These are phyloP conservation scores for Coleophoma eucalyptorum DNA, from an alignment of 2,329 filamentous ascomycete genomes.

Conservation along the genomic window DNA sequence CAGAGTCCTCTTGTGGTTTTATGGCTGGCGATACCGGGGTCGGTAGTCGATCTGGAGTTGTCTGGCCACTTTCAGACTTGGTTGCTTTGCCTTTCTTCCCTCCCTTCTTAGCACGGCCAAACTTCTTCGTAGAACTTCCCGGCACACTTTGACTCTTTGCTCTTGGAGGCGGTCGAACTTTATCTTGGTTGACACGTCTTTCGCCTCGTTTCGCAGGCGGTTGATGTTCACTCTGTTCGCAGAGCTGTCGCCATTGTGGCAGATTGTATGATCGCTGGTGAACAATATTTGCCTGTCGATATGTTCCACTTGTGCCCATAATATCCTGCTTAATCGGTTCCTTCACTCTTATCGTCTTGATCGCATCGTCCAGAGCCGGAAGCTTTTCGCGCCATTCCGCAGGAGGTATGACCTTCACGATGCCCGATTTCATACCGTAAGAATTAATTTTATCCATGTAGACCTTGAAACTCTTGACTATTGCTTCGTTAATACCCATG, in stretches of 20 bases:
- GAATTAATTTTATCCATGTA: constrained; percentile 78
- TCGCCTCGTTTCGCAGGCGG: constrained; percentile 88
- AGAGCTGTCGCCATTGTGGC: constrained; percentile 91
- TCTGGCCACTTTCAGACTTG: constrained; percentile 16
- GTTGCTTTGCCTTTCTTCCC: constrained; percentile 9
- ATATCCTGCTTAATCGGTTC: constrained; percentile 99
- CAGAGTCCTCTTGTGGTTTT: constrained; percentile 30
- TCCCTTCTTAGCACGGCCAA: constrained; percentile 17
- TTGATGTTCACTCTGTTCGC: constrained; percentile 92
- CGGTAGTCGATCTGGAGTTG: constrained; percentile 40
- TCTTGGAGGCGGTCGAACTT: constrained; percentile 24
- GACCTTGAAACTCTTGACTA: constrained; percentile 2
- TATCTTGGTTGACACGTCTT: constrained; percentile 50
- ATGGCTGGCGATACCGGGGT: constrained; percentile 47
- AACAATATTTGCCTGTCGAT: constrained; percentile 95
- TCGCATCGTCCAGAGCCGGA: constrained; percentile 73
- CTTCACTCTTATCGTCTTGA: constrained; percentile 90
- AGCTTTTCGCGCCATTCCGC: constrained; percentile 86
- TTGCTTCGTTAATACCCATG: not conserved
- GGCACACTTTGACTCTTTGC: constrained; percentile 17
- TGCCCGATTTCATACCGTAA: constrained; percentile 96
- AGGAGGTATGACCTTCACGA: constrained; percentile 93
- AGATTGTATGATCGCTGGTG: constrained; percentile 95
- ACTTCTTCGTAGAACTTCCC: constrained; percentile 12
- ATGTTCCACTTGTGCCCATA: constrained; percentile 90